phyloP scores from a whole-genome alignment of 805 yeast genomes.

The Ogataea nitratoaversa region DNA sequence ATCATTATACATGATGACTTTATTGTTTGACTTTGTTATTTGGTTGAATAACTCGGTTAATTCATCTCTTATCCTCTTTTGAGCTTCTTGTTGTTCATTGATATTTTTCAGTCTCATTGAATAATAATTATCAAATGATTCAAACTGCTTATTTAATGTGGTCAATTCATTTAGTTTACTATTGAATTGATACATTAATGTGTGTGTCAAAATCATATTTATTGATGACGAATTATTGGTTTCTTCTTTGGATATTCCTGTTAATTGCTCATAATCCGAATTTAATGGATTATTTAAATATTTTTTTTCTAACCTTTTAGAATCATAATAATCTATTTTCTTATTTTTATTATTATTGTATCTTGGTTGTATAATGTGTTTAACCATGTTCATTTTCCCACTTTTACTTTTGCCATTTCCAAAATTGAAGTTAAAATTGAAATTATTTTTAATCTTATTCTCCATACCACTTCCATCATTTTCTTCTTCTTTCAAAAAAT shows the following conservation, averaged over 20 bases:
- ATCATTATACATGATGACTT: constrained; percentile 15
- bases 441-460: background rate
- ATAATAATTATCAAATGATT: constrained; percentile 39
- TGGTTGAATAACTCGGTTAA: constrained; percentile 36
- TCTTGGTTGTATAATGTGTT: constrained; percentile 30
- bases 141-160: constrained; percentile 42
- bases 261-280: constrained; percentile 26
- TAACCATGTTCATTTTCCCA: constrained; percentile 26
- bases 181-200: constrained; percentile 53
- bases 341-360: constrained; percentile 17
- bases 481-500: constrained; percentile 32
- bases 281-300: constrained; percentile 68
- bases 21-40: constrained; percentile 26
- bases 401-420: no score
- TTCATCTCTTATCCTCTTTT: constrained; percentile 42
- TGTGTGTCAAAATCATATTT: constrained; percentile 52
- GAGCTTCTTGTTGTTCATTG: constrained; percentile 40
- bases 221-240: no score
- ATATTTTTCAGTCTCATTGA: constrained; percentile 39
- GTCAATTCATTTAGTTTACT: constrained; percentile 40
- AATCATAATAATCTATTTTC: constrained; percentile 45
- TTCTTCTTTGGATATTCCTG: constrained; percentile 32
- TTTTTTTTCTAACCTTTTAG: constrained; percentile 59
- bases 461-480: background rate
- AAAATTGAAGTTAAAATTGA: constrained; percentile 18